A percentile compares a stretch with the other conserved stretches of the same genome.
These are phyloP conservation scores for Fusarium chuoi DNA, from an alignment of 2,329 filamentous ascomycete species.

Conservation along the genomic window DNA sequence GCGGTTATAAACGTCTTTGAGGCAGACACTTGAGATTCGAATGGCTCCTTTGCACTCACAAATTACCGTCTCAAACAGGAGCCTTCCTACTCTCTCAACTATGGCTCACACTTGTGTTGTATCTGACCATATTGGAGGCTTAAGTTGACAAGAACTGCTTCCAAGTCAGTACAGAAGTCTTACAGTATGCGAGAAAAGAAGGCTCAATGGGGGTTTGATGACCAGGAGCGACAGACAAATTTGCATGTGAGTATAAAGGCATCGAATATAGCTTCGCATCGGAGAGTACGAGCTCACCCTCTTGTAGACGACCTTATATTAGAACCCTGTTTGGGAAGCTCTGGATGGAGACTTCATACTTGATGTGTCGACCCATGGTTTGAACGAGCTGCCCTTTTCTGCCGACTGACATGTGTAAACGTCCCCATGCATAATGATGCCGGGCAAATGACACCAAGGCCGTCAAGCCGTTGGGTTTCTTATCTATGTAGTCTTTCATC, in stretches of 20 bases:
- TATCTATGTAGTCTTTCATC: not conserved
- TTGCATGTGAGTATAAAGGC: not conserved
- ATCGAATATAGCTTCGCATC: not conserved
- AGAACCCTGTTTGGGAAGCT: not conserved
- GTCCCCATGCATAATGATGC: not conserved
- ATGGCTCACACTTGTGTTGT: not conserved
- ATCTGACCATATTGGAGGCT: not conserved
- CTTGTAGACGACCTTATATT: not conserved
- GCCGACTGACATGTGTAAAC: not conserved
- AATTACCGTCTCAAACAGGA: not conserved
- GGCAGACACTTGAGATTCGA: not conserved
- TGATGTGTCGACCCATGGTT: not conserved
- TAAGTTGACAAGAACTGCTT: not conserved
- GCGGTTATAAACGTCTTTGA: not conserved
- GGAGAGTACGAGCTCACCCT: not conserved
- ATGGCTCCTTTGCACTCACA: not conserved
- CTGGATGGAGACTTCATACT: not conserved
- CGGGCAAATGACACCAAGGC: not conserved
- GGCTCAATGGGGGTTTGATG: not conserved
- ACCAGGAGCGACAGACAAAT: not conserved
- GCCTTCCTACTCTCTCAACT: not conserved
- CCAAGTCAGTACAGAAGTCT: not conserved
- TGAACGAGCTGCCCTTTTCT: not conserved
- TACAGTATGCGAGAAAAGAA: not conserved
- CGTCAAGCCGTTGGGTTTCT: not conserved